Percentiles rank a stretch among this genome's conserved stretches.
These are phyloP conservation scores for Papiliotrema nemorosa DNA, from an alignment of 1,284 basidiomycete genomes.

Conservation along the genomic window DNA sequence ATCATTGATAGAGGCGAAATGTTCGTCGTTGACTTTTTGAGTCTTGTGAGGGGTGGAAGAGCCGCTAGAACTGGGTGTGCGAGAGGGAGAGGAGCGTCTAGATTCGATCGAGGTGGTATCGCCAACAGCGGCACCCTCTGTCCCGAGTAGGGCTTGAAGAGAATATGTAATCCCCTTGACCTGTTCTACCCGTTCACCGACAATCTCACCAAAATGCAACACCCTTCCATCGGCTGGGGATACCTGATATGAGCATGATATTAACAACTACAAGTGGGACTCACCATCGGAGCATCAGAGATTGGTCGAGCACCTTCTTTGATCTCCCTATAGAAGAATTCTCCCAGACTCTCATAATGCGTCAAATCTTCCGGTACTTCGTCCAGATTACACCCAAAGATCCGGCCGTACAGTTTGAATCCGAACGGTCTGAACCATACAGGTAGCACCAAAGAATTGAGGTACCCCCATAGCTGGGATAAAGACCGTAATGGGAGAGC, in stretches of 20 bases:
- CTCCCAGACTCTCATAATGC: slow-evolving; percentile 77
- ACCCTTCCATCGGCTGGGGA: slow-evolving; percentile 92
- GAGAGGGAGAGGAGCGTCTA: slow-evolving; percentile 5
- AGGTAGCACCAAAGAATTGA: slow-evolving; percentile 88
- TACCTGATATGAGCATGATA: slow-evolving; percentile 57
- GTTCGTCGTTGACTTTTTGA: slow-evolving; percentile 57
- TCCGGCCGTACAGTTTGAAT: slow-evolving; percentile 75
- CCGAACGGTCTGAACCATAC: slow-evolving; percentile 90
- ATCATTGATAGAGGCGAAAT: slow-evolving; percentile 95
- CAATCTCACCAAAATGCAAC: slow-evolving; percentile 87
- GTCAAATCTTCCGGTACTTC: slow-evolving; percentile 83
- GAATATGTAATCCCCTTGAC: slow-evolving; percentile 98
- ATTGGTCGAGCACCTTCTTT: slow-evolving; percentile 79
- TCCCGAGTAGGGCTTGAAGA: slow-evolving; percentile 83
- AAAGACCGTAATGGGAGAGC: slow-evolving; percentile 90
- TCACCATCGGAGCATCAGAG: slow-evolving; percentile 69
- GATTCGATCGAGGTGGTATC: slow-evolving; percentile 21
- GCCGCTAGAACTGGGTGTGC: slow-evolving; percentile 8
- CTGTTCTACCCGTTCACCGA: slow-evolving; percentile 79
- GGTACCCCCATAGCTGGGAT: slow-evolving; percentile 91
- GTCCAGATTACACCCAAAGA: slow-evolving; percentile 91
- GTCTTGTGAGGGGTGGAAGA: slow-evolving; percentile 51
- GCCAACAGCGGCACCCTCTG: slow-evolving; percentile 41
- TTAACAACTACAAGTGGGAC: too few species aligned
- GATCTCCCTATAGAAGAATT: slow-evolving; percentile 91